Percentiles rank a stretch among this genome's conserved stretches.
phyloP scores from a whole-genome alignment of 129 eudicot genomes.

The Lactuca saligna region DNA sequence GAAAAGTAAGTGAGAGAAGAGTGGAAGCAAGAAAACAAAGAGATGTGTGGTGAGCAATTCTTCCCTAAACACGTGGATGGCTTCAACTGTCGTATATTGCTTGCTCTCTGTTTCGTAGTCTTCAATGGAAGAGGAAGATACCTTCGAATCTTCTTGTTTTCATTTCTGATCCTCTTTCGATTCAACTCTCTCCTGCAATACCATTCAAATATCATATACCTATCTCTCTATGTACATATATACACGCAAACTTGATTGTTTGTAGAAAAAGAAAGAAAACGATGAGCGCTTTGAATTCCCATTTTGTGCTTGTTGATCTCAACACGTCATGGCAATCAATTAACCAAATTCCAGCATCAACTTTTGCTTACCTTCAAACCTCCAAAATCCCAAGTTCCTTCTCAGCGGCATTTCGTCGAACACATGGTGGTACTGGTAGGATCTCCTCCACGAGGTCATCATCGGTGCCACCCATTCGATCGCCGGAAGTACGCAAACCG shows the following conservation, averaged over 20 bases:
- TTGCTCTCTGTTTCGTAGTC: constrained; percentile 21
- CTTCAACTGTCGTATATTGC: constrained; percentile 34
- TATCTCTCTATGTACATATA: constrained; percentile 10
- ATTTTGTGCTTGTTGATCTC: constrained; percentile 68
- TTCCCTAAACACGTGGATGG: constrained; percentile 41
- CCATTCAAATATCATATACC: constrained; percentile 31
- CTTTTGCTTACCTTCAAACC: constrained; percentile 44
- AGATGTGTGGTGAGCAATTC: constrained; percentile 41
- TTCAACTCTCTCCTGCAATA: not conserved
- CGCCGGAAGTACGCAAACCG: constrained; percentile 74
- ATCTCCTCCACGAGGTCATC: constrained; percentile 39
- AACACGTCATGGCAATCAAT: constrained; percentile 68
- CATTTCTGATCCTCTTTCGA: constrained; percentile 22
- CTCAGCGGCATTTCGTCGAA: constrained; percentile 84
- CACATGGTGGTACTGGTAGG: constrained; percentile 50
- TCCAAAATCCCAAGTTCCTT: constrained; percentile 31
- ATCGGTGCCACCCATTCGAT: constrained; percentile 39
- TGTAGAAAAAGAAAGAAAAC: not conserved
- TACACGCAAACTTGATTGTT: not conserved
- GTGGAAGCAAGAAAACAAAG: constrained; percentile 25
- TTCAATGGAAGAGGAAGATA: constrained; percentile 40
- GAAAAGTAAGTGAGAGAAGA: constrained; percentile 1
- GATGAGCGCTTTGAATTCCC: constrained; percentile 70
- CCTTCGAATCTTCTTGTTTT: constrained; percentile 54
- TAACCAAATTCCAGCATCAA: constrained; percentile 46